These are phyloP conservation scores for grape (Vitis vinifera) DNA, from an alignment of 164 flowering plant species.

Conservation along the genomic window DNA sequence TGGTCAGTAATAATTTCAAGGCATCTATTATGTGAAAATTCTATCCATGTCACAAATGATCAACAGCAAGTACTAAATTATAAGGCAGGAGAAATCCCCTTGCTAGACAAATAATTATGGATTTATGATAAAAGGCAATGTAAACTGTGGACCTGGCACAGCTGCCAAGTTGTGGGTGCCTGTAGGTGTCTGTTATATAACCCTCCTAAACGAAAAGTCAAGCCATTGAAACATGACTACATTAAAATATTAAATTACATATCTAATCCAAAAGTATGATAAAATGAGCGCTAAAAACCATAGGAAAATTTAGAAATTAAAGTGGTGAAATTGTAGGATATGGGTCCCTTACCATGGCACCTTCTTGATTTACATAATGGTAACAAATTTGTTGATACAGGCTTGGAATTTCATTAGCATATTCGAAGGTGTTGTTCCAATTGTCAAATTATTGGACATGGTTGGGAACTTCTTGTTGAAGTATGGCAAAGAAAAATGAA, in stretches of 20 bases:
- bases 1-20: constrained; percentile 1
- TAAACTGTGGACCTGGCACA: neutral
- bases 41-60: too few relatives aligned
- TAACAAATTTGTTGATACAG: neutral
- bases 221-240: neutral
- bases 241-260: neutral
- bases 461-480: too few relatives aligned
- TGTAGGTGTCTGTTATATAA: neutral
- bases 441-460: too few relatives aligned
- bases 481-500: too few relatives aligned
- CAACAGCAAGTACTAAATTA: too few relatives aligned
- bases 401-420: neutral
- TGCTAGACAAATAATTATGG: neutral
- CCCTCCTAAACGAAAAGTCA: neutral
- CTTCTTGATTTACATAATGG: neutral
- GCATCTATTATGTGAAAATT: neutral
- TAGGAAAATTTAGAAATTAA: neutral
- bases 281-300: too few relatives aligned
- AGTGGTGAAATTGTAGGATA: neutral
- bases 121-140: neutral
- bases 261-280: neutral
- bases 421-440: too few relatives aligned
- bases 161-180: neutral
- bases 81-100: neutral
- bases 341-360: neutral